These are phyloP conservation scores for Alternaria alternata DNA, from an alignment of 2,329 filamentous ascomycete genomes.

Conservation along the genomic window DNA sequence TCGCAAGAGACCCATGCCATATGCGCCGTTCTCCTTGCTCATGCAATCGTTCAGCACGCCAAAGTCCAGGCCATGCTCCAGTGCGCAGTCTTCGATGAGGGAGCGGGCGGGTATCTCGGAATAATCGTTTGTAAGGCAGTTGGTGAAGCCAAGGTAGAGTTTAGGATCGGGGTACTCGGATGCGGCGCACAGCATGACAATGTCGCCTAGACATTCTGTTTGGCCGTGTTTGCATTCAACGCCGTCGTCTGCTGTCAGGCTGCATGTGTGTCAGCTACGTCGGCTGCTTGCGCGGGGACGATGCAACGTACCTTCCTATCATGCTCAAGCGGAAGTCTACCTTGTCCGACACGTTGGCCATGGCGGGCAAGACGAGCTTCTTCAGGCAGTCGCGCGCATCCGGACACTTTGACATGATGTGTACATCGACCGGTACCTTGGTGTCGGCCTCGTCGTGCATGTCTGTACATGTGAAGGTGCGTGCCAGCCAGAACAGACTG, in stretches of 20 bases:
- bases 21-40: slow-evolving; percentile 75
- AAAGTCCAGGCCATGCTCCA: slow-evolving; percentile 91
- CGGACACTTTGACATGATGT: slow-evolving; percentile 95
- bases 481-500: slow-evolving; percentile 44
- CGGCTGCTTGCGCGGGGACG: neutral
- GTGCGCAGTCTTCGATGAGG: slow-evolving; percentile 85
- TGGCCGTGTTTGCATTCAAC: slow-evolving; percentile 90
- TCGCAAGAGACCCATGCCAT: slow-evolving; percentile 72
- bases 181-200: slow-evolving; percentile 89
- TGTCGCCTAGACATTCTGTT: slow-evolving; percentile 90
- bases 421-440: slow-evolving; percentile 82
- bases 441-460: slow-evolving; percentile 32
- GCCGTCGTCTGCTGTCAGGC: slow-evolving; percentile 77
- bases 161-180: slow-evolving; percentile 85
- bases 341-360: slow-evolving; percentile 82
- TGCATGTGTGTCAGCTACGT: slow-evolving; percentile 27
- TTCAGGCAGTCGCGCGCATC: slow-evolving; percentile 86
- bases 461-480: slow-evolving; percentile 38
- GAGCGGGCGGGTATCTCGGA: slow-evolving; percentile 75
- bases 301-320: slow-evolving; percentile 74
- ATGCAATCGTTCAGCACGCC: slow-evolving; percentile 82
- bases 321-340: slow-evolving; percentile 92
- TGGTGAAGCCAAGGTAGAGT: slow-evolving; percentile 88
- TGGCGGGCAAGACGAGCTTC: slow-evolving; percentile 81
- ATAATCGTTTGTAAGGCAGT: slow-evolving; percentile 85